Base-by-base conservation (phyloP, 73 alveolate genomes). In the Halteria grandinella region DNA sequence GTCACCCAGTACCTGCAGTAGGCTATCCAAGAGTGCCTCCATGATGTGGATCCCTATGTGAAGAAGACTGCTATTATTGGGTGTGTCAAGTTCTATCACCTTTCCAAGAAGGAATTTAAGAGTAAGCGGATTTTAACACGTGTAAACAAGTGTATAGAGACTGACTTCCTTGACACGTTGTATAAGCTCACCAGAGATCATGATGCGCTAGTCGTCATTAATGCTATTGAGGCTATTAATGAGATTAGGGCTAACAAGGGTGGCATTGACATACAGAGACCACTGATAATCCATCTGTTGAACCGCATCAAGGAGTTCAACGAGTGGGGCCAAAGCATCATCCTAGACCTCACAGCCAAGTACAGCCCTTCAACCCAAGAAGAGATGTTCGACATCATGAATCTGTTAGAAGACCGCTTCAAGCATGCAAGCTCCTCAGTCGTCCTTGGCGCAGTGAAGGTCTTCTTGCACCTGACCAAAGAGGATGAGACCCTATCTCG, bases 1-100 rank as follows among this genome's bases (percentile, higher is more conserved):
- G 98, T 95, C 12, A 78, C 90, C 43, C 96, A 97, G 52, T 97
- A 92, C 72, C 83, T 96, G 41, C 89, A 93, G 62, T 74, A 83
- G 31, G 98, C 99, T 0, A 93, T 97, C 53, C 75, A 72, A 48
- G 98, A 97, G 51, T 97, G 98, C 10, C 80, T 97, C 21, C 80
- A 86, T 60, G 99, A 97, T 81, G 93, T 94, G n/a, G 99, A 97
- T 75, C 98, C 99, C 2, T 97, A 97, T 89, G 99, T 97, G 0
- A 97, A 97, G 85, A 97, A 95, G 85, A 97, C 98, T 14, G 99
- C 99, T 7, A 94, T 97, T 17, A 95, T 96, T 66, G 99, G 99
- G 3, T 83, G 95, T 36, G 89, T 97, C 53, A 97, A 97, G 85
- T 94, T 95, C 43, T 95, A 75, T 52, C 95, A 94, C 47, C 86